Evolutionary conservation across 768 basidiomycete species (phyloP), one percentile per base, ranked within the genome.

Genomic region (Russula virescens): DNA sequence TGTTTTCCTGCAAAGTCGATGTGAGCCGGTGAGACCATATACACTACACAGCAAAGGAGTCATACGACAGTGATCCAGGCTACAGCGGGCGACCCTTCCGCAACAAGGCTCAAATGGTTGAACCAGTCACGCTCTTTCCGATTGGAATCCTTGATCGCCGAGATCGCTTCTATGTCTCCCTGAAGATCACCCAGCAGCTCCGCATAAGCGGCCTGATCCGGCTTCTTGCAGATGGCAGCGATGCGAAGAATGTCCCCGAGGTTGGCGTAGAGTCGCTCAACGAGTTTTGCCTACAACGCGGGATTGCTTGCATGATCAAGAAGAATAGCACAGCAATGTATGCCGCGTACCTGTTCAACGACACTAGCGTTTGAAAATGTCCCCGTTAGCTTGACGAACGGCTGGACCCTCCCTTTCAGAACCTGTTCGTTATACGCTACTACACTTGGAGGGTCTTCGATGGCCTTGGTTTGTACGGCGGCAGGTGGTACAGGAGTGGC

Each of bases 61-160:
- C 47, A 18, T 69, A 95, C 95, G 55, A 84, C 78, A 35, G 86
- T 81, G 47, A 98, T 85, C 97, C 97, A 99, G 25, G 88, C 95
- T 64, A 92, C 84, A 21, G 80, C 84, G 5, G 88, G 81, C 0
- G 84, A 86, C 21, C 90, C 92, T 70, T 95, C 94, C 3, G 87
- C 83, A n/a, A 97, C 78, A 26, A 86, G 82, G 34, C 83, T 85
- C 26, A 98, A 77, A 71, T 95, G 92, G 47, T 83, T 85, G 68
- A 82, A 84, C 86, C 89, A 94, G 50, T 93, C 89, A 59, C 88
- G 80, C 58, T 89, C 87, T 71, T 86, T 84, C 65, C 90, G 77
- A 64, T 87, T 86, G 40, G 85, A 83, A 64, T 96, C 94, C 75
- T 94, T 94, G 65, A 88, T 78, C 48, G 87, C 85, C n/a, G 82